These are phyloP conservation scores for Talinum fruticosum DNA, from an alignment of 148 eudicot species.

Conservation along the genomic window DNA sequence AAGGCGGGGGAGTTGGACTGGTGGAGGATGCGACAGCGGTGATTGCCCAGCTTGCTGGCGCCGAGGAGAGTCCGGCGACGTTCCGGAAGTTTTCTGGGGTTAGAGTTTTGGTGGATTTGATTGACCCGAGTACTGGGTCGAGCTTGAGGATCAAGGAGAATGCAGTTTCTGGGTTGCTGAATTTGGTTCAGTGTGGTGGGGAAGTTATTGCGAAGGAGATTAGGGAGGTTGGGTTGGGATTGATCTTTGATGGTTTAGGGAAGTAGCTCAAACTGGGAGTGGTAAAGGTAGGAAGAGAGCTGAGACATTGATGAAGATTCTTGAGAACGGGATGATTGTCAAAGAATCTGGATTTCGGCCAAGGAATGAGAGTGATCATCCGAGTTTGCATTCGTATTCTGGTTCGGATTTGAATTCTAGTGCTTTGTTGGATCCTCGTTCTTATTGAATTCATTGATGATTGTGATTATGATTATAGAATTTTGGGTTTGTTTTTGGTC, in stretches of 20 bases:
- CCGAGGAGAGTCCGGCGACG: slow-evolving; percentile 39
- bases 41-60: slow-evolving; percentile 74
- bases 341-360: background rate
- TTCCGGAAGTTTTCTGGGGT: slow-evolving; percentile 50
- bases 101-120: slow-evolving; percentile 58
- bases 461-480: background rate
- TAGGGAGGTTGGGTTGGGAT: slow-evolving; percentile 32
- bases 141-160: slow-evolving; percentile 48
- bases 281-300: slow-evolving; percentile 73
- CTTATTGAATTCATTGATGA: slow-evolving; percentile 21
- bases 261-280: slow-evolving; percentile 60
- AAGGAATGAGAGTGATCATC: background rate
- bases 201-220: slow-evolving; percentile 43
- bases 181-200: slow-evolving; percentile 61
- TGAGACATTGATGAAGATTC: slow-evolving; percentile 47
- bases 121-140: slow-evolving; percentile 56
- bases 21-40: slow-evolving; percentile 87
- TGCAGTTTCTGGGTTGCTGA: slow-evolving; percentile 57
- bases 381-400: slow-evolving; percentile 6
- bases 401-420: slow-evolving; percentile 20
- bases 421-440: slow-evolving; percentile 24
- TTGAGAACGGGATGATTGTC: slow-evolving; percentile 31
- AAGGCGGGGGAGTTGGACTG: slow-evolving; percentile 37
- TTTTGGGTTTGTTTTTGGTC: background rate
- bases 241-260: slow-evolving; percentile 57